phyloP scores from a whole-genome alignment of 208 protist genomes.

The Trypanosoma brucei region DNA sequence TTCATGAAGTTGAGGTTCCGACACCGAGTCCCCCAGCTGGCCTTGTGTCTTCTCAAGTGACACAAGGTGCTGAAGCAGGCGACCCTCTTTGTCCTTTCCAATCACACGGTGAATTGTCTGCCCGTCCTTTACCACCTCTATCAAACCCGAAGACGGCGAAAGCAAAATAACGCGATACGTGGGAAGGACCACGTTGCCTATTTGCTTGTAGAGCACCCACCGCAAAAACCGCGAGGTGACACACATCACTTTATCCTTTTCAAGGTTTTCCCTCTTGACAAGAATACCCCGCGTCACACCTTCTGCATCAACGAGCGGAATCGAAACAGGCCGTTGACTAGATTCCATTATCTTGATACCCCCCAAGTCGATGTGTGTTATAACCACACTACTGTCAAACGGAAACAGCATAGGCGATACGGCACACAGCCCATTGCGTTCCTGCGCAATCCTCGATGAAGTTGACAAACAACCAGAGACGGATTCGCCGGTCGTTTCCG shows the following conservation, averaged over 20 bases:
- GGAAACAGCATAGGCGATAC: constrained; percentile 25
- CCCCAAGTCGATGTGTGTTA: constrained; percentile 18
- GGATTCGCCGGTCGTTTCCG: no score
- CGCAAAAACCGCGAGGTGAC: constrained; percentile 53
- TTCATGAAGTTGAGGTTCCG: not conserved
- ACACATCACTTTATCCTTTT: constrained; percentile 82
- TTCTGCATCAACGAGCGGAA: constrained; percentile 23
- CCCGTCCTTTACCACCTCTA: constrained; percentile 59
- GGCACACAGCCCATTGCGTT: not conserved
- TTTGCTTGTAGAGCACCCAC: constrained; percentile 40
- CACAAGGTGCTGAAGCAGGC: constrained; percentile 21
- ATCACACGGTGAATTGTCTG: constrained; percentile 22
- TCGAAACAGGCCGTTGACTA: constrained; percentile 20
- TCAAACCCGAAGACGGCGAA: constrained; percentile 47
- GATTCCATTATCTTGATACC: constrained; percentile 21
- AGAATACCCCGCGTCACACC: constrained; percentile 39
- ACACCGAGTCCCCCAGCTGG: not conserved
- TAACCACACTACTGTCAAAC: constrained; percentile 20
- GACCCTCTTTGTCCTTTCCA: constrained; percentile 17
- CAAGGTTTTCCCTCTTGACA: constrained; percentile 71
- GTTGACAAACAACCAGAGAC: not conserved
- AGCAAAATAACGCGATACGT: constrained; percentile 72
- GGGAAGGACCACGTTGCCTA: constrained; percentile 42
- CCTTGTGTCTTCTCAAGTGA: constrained; percentile 1
- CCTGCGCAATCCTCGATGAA: not conserved